A percentile compares a stretch with the other conserved stretches of the same genome.
Conservation (phyloP, 1,284 basidiomycete genomes). For the Cutaneotrichosporon mucoides region DNA sequence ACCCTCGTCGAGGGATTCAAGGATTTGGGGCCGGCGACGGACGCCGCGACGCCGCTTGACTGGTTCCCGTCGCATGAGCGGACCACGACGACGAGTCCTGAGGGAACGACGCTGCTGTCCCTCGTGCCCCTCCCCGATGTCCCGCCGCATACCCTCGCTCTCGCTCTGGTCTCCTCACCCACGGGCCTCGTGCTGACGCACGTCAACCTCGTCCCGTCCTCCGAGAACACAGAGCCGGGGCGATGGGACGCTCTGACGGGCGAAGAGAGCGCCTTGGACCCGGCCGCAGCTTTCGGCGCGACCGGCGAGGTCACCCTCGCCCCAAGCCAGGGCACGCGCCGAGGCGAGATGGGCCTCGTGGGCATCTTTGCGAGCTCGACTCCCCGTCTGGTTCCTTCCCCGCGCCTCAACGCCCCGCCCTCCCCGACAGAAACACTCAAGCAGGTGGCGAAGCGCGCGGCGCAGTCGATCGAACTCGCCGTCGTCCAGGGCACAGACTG, state of each 20-base stretch:
- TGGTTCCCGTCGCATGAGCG: slow-evolving; percentile 14
- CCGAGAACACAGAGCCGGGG: neutral
- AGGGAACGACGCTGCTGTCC: slow-evolving; percentile 22
- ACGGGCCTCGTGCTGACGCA: slow-evolving; percentile 19
- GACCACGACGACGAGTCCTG: slow-evolving; percentile 18
- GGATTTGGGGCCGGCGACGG: slow-evolving; percentile 10
- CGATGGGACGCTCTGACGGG: slow-evolving; percentile 13
- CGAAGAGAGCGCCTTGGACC: slow-evolving; percentile 10
- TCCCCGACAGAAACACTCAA: slow-evolving; percentile 13
- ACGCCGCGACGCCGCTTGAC: slow-evolving; percentile 8
- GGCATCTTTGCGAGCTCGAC: slow-evolving; percentile 6
- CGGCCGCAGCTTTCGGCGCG: slow-evolving; percentile 2
- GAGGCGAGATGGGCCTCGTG: slow-evolving; percentile 35
- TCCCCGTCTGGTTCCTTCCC: slow-evolving; percentile 11
- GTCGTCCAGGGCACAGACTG: slow-evolving; percentile 32
- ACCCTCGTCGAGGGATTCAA: slow-evolving; percentile 20
- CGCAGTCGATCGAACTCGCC: slow-evolving; percentile 23
- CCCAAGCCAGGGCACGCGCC: slow-evolving; percentile 24
- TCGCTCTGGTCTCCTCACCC: slow-evolving; percentile 25
- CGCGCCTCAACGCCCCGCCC: slow-evolving; percentile 13
- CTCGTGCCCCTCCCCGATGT: slow-evolving; percentile 26
- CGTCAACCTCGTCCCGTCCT: slow-evolving; percentile 20
- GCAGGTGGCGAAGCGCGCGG: slow-evolving; percentile 20
- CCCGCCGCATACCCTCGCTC: slow-evolving; percentile 22
- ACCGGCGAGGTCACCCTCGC: slow-evolving; percentile 8